These are phyloP conservation scores for Mucor circinelloides DNA, from an alignment of 371 early-diverging fungal species.

Conservation along the genomic window DNA sequence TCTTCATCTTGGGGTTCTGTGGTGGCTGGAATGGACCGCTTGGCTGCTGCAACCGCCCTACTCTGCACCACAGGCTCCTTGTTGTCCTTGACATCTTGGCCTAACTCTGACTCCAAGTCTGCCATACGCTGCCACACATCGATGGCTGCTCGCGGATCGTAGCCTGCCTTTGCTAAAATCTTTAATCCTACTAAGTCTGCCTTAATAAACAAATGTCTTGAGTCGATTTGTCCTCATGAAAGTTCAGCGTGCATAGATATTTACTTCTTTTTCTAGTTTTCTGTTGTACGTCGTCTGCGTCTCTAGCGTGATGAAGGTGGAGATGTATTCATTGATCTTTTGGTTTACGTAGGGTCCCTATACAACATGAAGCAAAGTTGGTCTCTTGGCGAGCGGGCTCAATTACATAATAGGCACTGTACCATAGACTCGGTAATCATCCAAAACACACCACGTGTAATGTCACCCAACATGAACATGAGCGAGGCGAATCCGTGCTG, in stretches of 20 bases:
- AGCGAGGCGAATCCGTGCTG: slow-evolving; percentile 56
- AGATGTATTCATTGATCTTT: slow-evolving; percentile 46
- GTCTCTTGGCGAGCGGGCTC: background rate
- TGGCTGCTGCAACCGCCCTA: slow-evolving; percentile 10
- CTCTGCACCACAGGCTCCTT: background rate
- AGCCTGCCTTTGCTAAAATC: slow-evolving; percentile 57
- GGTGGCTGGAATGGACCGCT: background rate
- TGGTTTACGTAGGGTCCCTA: slow-evolving; percentile 50
- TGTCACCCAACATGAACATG: slow-evolving; percentile 52
- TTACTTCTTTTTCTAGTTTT: slow-evolving; percentile 44
- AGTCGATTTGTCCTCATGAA: background rate
- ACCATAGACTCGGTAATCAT: slow-evolving; percentile 44
- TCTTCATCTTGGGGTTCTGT: slow-evolving; percentile 4
- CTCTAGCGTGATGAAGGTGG: slow-evolving; percentile 33
- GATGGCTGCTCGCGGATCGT: slow-evolving; percentile 51
- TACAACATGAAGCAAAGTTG: background rate
- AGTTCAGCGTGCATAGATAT: background rate
- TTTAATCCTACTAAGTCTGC: slow-evolving; percentile 49
- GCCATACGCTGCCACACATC: slow-evolving; percentile 53
- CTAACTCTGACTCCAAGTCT: slow-evolving; percentile 25
- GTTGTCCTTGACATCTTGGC: slow-evolving; percentile 16
- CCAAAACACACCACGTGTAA: slow-evolving; percentile 51
- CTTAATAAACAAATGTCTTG: background rate
- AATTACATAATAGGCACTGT: background rate
- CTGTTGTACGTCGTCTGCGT: slow-evolving; percentile 48